A percentile compares a stretch with the other conserved stretches of the same genome.
phyloP scores from a whole-genome alignment of 208 protist species.

The Leishmania lainsoni region DNA sequence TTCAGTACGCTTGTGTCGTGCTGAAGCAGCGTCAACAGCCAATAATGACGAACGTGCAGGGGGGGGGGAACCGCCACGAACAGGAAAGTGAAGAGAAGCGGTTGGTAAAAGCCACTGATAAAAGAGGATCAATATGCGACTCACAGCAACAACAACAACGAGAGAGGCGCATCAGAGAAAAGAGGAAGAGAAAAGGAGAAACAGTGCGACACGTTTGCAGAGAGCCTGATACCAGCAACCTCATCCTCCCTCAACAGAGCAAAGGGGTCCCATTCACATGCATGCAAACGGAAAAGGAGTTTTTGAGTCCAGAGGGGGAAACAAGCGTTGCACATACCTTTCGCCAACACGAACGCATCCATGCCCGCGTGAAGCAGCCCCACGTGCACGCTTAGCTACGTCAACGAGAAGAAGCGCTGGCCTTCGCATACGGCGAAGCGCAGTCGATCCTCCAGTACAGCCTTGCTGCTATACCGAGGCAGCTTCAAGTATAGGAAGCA shows the following conservation, averaged over 20 bases:
- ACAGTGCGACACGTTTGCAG: neutral
- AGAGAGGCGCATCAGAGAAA: neutral
- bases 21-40: neutral
- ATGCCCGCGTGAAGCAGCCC: neutral
- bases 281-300: neutral
- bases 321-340: neutral
- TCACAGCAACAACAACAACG: neutral
- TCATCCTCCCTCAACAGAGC: neutral
- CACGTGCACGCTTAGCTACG: conserved; percentile 22
- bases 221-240: neutral
- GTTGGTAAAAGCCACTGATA: neutral
- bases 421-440: conserved; percentile 72
- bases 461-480: conserved; percentile 88
- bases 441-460: conserved; percentile 70
- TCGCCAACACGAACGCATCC: neutral
- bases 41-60: neutral
- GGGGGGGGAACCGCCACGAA: neutral
- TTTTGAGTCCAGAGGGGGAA: neutral
- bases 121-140: neutral
- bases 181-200: neutral
- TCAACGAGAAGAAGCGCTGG: conserved; percentile 70
- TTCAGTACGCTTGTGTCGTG: no score
- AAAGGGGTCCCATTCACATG: neutral
- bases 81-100: neutral
- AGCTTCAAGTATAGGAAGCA: conserved; percentile 97